These are phyloP conservation scores for Microstroma glucosiphilum DNA, from an alignment of 1,284 basidiomycete species.

Conservation along the genomic window DNA sequence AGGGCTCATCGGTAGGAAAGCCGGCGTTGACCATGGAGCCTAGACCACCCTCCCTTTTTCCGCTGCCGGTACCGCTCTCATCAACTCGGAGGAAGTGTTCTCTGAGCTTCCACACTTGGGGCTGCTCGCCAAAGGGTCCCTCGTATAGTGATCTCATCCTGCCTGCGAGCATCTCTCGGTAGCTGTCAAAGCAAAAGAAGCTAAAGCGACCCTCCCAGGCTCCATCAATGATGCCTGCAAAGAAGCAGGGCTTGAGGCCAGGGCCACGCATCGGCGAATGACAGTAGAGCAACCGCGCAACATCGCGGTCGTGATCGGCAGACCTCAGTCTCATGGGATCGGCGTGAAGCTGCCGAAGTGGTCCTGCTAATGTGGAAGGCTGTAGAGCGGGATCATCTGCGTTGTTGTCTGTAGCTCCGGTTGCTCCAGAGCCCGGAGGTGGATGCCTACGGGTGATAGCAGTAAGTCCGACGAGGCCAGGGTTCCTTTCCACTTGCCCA, in stretches of 20 bases:
- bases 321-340: constrained; percentile 23
- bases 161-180: constrained; percentile 55
- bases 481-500: constrained; percentile 50
- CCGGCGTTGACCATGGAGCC: constrained; percentile 14
- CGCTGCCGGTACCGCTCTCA: constrained; percentile 7
- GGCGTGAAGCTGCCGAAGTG: background rate
- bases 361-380: background rate
- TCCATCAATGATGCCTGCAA: constrained; percentile 53
- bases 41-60: constrained; percentile 7
- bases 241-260: constrained; percentile 52
- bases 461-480: constrained; percentile 26
- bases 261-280: constrained; percentile 50
- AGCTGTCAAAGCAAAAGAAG: constrained; percentile 59
- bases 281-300: constrained; percentile 28
- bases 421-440: background rate
- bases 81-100: constrained; percentile 53
- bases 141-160: constrained; percentile 54
- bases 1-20: constrained; percentile 7
- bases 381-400: background rate
- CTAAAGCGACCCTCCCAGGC: constrained; percentile 58
- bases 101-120: constrained; percentile 57
- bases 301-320: constrained; percentile 34
- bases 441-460: background rate
- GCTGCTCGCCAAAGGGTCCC: constrained; percentile 57
- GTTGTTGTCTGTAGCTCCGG: background rate